Evolutionary conservation across 1,284 basidiomycete species (phyloP).

Genomic region (Apiotrichum veenhuisii): DNA sequence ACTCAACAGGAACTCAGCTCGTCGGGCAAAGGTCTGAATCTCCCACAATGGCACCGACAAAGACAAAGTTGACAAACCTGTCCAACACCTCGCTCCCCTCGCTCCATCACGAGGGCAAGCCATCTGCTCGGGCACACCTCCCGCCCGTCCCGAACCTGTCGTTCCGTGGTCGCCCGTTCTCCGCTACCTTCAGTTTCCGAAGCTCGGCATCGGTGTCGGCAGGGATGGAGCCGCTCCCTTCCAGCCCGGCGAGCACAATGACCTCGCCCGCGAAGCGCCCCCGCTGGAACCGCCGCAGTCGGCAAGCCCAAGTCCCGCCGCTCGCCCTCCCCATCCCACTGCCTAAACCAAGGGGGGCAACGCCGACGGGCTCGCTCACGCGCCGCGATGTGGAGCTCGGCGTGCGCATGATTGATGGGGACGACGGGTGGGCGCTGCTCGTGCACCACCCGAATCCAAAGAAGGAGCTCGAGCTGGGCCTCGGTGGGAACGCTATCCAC

Average conservation of each 20-base stretch:
- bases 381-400: background rate
- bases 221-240: background rate
- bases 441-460: background rate
- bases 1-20: too few relatives aligned
- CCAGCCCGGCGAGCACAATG: background rate
- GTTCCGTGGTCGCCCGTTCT: background rate
- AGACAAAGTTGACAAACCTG: background rate
- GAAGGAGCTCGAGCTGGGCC: background rate
- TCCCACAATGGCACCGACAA: background rate
- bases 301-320: background rate
- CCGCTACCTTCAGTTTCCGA: too few relatives aligned
- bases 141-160: background rate
- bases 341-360: background rate
- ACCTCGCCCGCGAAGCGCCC: background rate
- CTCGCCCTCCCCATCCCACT: background rate
- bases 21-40: too few relatives aligned
- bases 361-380: background rate
- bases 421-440: conserved; percentile 4
- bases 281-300: background rate
- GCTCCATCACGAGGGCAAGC: background rate
- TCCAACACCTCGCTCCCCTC: background rate
- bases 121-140: background rate
- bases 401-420: conserved; percentile 1
- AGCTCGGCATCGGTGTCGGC: background rate
- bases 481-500: too few relatives aligned